Percentiles rank a stretch among this genome's conserved stretches.
Conservation (phyloP, 805 yeast species). For the Starmerella powellii region DNA sequence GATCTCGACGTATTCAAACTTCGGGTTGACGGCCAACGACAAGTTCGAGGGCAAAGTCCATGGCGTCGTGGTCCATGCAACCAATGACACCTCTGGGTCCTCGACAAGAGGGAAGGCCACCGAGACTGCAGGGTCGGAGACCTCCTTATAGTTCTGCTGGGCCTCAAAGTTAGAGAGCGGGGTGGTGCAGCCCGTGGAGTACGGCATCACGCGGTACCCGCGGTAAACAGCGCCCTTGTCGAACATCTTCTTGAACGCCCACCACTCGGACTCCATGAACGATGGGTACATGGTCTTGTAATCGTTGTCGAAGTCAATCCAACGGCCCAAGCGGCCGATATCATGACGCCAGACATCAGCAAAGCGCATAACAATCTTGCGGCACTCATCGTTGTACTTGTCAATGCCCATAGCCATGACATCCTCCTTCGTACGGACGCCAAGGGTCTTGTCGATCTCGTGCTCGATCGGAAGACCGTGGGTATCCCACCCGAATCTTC, state of each 20-base stretch:
- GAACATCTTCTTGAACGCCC: constrained; percentile 87
- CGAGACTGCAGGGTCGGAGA: constrained; percentile 91
- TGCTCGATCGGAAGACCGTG: constrained; percentile 98
- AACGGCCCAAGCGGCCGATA: constrained; percentile 90
- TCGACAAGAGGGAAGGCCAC: constrained; percentile 71
- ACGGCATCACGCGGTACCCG: constrained; percentile 97
- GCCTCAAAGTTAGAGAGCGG: constrained; percentile 97
- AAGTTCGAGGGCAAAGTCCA: constrained; percentile 97
- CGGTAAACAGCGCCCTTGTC: constrained; percentile 83
- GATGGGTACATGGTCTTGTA: constrained; percentile 91
- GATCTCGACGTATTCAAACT: constrained; percentile 82
- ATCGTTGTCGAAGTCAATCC: constrained; percentile 99
- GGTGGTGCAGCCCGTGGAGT: constrained; percentile 93
- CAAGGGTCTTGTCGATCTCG: constrained; percentile 94
- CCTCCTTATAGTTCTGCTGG: constrained; percentile 95
- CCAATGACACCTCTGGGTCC: constrained; percentile 70
- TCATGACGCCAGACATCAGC: constrained; percentile 91
- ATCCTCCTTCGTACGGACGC: constrained; percentile 85
- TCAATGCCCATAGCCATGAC: constrained; percentile 90
- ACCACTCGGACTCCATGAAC: constrained; percentile 98
- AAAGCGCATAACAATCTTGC: constrained; percentile 94
- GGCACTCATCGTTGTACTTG: constrained; percentile 87
- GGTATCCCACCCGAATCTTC: constrained; percentile 99
- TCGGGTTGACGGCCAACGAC: constrained; percentile 83
- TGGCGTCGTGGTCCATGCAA: constrained; percentile 99